These are phyloP conservation scores for Pyrenopolyporus hunteri DNA, from an alignment of 495 filamentous ascomycete species.

Conservation along the genomic window DNA sequence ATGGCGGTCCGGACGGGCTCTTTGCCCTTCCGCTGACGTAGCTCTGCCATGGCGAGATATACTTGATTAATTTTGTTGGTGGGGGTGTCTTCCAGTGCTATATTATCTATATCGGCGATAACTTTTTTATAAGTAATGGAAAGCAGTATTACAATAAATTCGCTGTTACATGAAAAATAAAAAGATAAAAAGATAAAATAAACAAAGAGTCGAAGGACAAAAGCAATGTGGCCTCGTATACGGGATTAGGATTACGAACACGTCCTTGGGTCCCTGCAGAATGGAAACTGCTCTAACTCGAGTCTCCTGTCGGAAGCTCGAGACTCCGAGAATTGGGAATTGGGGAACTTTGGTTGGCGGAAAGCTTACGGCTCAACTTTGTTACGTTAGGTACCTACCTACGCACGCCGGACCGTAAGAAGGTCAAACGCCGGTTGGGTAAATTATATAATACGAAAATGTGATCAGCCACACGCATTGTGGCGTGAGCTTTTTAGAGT, in stretches of 20 bases:
- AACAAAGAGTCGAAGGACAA: background rate
- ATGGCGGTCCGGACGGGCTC: slow-evolving; percentile 14
- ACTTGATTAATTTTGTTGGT: no score
- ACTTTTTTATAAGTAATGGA: no score
- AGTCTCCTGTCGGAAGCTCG: slow-evolving; percentile 18
- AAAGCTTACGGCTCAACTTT: background rate
- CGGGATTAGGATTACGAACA: no score
- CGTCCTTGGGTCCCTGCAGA: no score
- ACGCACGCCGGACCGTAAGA: no score
- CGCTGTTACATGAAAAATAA: no score
- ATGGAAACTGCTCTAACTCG: slow-evolving; percentile 6
- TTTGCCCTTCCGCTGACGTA: slow-evolving; percentile 40
- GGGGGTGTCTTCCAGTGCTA: no score
- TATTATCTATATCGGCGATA: no score
- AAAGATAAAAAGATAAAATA: background rate
- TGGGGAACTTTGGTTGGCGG: slow-evolving; percentile 25
- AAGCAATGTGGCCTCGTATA: slow-evolving; percentile 33
- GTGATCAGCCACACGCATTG: slow-evolving; percentile 3
- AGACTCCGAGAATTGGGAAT: slow-evolving; percentile 32
- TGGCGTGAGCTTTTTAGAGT: no score
- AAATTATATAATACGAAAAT: background rate
- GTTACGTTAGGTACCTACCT: background rate
- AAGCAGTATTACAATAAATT: no score
- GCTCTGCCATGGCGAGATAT: slow-evolving; percentile 22
- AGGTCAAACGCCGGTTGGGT: no score